Evolutionary conservation across 192 early-diverging fungal species (phyloP).

Genomic region (Linnemannia zychae): DNA sequence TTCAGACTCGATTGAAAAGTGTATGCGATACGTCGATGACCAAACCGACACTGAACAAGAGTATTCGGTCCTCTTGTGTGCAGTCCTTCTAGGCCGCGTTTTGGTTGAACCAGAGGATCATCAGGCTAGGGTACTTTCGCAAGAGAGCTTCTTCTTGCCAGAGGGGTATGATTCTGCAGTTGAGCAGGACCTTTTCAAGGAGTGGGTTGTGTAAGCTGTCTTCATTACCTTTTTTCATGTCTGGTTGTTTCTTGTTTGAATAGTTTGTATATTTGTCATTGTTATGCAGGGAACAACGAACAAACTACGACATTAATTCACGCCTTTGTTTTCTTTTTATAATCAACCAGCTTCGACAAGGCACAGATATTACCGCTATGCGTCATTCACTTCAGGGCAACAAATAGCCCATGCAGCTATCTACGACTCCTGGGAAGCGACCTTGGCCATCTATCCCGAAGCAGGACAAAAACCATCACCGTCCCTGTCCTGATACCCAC

Average conservation of each 20-base stretch:
- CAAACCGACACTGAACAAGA: conserved; percentile 28
- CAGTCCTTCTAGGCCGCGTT: conserved; percentile 30
- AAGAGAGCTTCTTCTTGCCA: conserved; percentile 20
- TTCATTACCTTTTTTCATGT: conserved; percentile 3
- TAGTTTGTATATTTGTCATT: too few relatives aligned
- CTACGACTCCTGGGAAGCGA: conserved; percentile 13
- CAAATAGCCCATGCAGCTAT: conserved; percentile 27
- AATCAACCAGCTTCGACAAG: conserved; percentile 33
- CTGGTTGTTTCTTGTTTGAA: not conserved
- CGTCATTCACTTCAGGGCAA: conserved; percentile 44
- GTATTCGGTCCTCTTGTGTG: conserved; percentile 42
- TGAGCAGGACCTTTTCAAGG: conserved; percentile 29
- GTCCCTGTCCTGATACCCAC: not conserved
- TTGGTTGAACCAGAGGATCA: conserved; percentile 34
- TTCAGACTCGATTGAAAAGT: conserved; percentile 52
- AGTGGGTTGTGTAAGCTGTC: conserved; percentile 49
- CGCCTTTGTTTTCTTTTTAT: not conserved
- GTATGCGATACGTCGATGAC: conserved; percentile 37
- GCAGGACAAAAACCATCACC: not conserved
- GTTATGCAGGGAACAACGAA: too few relatives aligned
- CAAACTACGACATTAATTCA: too few relatives aligned
- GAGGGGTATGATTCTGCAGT: conserved; percentile 38
- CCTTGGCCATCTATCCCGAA: not conserved
- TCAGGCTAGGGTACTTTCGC: not conserved
- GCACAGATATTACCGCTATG: conserved; percentile 42